Base-by-base conservation (phyloP, 352 stramenopile species). In the Pilasporangium apinafurcum region DNA sequence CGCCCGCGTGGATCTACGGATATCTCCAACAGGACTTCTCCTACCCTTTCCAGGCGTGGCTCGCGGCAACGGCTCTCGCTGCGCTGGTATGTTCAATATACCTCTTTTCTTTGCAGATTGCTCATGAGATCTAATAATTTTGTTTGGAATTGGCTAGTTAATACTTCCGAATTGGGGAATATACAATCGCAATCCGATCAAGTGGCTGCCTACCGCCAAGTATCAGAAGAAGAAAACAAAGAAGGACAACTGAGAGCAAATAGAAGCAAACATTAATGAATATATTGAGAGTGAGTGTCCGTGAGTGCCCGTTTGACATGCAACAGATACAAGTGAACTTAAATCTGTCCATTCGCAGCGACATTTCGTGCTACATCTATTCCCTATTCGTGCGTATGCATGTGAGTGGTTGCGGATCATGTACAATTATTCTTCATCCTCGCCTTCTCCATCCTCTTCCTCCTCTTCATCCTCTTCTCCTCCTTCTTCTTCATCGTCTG, bases 151-250 rank as follows among this genome's bases (percentile, higher is more conserved):
- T 27, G 9, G 8, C 5, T 28, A 91, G 78, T 46, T 89, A 30
- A 63, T 87, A 44, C 53, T 93, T 27, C 81, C 81, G 1, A 78
- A 93, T 56, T 93, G 81, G 81, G 64, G 68, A 5, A 77, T 91
- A 31, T 93, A 86, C 70, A 93, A 91, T 55, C 71, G 69, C 38
- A 66, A 91, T 47, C 74, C 76, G 16, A 85, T 93, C 57, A 76
- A 88, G 61, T 93, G 81, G 81, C 57, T 75, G 36, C 46, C 78
- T 14, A 89, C 69, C 50, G 61, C 74, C 44, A 90, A 86, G 75
- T 86, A 86, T 59, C 63, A 79, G 41, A 76, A 75, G 53, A 79
- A 77, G 50, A 60, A 58, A 56, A 83, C 65, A 41, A 36, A 40
- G 31, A 58, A 53, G 56, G 32, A 53, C 16, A 25, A 37, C 14